Percentiles rank a stretch among this genome's conserved stretches.
phyloP scores from a whole-genome alignment of 169 alveolate genomes.

The Plasmodium relictum region DNA sequence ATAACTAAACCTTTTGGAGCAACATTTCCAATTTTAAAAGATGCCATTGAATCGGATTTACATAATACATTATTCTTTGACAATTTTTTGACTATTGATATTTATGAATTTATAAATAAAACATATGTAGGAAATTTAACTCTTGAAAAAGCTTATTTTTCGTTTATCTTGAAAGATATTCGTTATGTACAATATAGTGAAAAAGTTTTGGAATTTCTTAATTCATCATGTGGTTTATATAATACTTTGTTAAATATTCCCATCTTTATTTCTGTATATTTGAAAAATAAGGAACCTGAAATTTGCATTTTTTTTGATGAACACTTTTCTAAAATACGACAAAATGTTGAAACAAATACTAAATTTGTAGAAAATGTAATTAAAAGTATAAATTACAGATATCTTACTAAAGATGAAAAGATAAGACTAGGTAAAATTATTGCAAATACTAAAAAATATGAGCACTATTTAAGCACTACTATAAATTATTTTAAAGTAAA shows the following conservation, averaged over 20 bases:
- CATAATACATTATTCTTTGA: conserved; percentile 15
- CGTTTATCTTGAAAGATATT: background rate
- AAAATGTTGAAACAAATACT: conserved; percentile 1
- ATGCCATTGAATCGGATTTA: background rate
- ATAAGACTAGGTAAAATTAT: background rate
- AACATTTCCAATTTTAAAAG: background rate
- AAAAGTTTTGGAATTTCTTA: conserved; percentile 14
- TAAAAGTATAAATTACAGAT: background rate
- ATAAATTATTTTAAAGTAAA: background rate
- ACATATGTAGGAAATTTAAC: conserved; percentile 10
- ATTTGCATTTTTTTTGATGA: conserved; percentile 8
- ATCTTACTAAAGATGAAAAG: background rate
- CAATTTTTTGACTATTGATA: background rate
- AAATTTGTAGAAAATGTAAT: background rate
- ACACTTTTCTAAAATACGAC: background rate
- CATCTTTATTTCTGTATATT: background rate
- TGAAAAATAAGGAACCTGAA: background rate
- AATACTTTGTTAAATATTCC: background rate
- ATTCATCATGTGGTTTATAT: background rate
- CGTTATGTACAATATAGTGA: background rate
- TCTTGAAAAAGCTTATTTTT: background rate
- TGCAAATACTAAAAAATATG: background rate
- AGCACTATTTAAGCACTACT: background rate
- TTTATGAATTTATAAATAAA: conserved; percentile 16
- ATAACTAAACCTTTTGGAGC: conserved; percentile 25